Base-by-base conservation (phyloP, 345 rosid genomes). In the Salix brachista region DNA sequence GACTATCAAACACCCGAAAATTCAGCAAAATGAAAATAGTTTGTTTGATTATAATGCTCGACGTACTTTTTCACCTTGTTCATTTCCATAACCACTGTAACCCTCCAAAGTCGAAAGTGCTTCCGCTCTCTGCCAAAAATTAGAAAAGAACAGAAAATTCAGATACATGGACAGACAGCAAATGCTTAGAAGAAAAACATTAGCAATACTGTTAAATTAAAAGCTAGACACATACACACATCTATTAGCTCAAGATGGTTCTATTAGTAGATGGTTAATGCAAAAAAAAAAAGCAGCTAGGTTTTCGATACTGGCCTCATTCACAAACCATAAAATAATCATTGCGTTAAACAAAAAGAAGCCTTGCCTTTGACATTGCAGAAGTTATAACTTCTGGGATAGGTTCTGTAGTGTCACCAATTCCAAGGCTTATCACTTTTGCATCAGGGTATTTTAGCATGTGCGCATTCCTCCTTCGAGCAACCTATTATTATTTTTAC, bases 361-460 rank as follows among this genome's bases (percentile, higher is more conserved):
- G 56, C 52, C 26, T 37, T 56, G 88, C 99, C 88, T 93, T 87
- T 75, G 91, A 86, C 81, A 96, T 90, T 39, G 97, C 92, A 65
- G 94, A 86, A 41, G 99, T 90, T 68, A 96, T 92, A 42, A 92
- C 94, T 69, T 91, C 94, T 7, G 99, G 99, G 83, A 96, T 96
- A 65, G 99, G 99, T 83, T 96, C 97, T 13, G 98, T 93, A 41
- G 99, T 96, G 81, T 96, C 99, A 70, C 99, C 98, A 62, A 96
- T 96, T 74, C 99, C 99, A 67, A 93, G 92, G 86, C 96, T 93
- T 44, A 96, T 93, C 73, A 96, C 91, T 83, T 87, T 83, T 17
- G 97, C 98, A 79, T 91, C 93, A 12, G 99, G 98, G 73, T 88
- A 88, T 80, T 91, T 96, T 82, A 78, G 84, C 88, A 91, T 32